Conservation (phyloP, 768 basidiomycete genomes). For the Mycena vulgaris region DNA sequence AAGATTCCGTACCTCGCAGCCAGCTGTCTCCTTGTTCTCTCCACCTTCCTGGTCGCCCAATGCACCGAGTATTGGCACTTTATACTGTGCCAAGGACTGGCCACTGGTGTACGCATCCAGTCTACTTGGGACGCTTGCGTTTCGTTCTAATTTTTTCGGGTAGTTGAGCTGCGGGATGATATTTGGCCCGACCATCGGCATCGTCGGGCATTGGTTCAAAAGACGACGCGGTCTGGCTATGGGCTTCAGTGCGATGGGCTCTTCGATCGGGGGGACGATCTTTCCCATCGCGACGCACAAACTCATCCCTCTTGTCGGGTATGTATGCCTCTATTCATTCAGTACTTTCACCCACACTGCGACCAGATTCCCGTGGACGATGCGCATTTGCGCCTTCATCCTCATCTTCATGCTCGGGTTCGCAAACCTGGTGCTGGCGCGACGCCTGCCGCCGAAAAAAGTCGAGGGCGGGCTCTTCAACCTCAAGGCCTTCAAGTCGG, state of each 20-base stretch:
- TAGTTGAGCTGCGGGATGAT: constrained; percentile 57
- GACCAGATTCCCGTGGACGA: constrained; percentile 76
- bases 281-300: constrained; percentile 71
- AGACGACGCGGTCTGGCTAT: constrained; percentile 67
- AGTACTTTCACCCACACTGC: background rate
- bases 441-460: constrained; percentile 68
- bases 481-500: constrained; percentile 57
- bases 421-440: constrained; percentile 61
- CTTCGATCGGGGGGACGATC: constrained; percentile 73
- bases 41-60: constrained; percentile 20
- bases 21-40: constrained; percentile 12
- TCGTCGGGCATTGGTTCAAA: constrained; percentile 78
- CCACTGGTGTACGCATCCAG: constrained; percentile 39
- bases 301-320: constrained; percentile 71
- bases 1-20: constrained; percentile 54
- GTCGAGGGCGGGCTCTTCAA: constrained; percentile 70
- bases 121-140: background rate
- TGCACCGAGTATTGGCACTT: constrained; percentile 35
- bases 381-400: constrained; percentile 76
- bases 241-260: constrained; percentile 69
- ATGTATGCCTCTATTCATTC: constrained; percentile 32
- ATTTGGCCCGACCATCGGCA: constrained; percentile 66
- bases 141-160: background rate
- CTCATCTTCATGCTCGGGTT: constrained; percentile 64
- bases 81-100: constrained; percentile 26